Conservation (phyloP, 441 rosid genomes). For the Oxalis stricta region DNA sequence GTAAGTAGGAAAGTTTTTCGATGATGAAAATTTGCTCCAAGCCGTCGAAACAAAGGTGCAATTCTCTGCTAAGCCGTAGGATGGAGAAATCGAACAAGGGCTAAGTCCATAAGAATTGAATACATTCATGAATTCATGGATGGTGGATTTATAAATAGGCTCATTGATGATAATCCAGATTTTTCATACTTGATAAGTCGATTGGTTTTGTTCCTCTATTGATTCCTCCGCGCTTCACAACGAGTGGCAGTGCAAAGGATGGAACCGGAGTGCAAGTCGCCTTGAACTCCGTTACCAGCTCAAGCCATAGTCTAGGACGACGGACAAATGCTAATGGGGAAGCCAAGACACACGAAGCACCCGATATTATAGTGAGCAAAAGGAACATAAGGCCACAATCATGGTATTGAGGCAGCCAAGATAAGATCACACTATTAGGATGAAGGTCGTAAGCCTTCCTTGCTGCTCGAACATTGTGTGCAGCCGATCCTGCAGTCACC, state of each 20-base stretch:
- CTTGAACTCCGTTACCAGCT: slow-evolving; percentile 30
- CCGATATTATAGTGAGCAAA: slow-evolving; percentile 31
- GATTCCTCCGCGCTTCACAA: slow-evolving; percentile 35
- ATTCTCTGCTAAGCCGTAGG: slow-evolving; percentile 57
- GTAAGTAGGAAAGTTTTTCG: slow-evolving; percentile 21
- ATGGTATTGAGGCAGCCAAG: slow-evolving; percentile 64
- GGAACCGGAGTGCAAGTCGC: slow-evolving; percentile 59
- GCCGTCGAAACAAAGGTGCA: slow-evolving; percentile 57
- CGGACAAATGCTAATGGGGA: slow-evolving; percentile 25
- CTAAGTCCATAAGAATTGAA: slow-evolving; percentile 27
- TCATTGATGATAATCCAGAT: slow-evolving; percentile 46
- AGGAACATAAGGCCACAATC: slow-evolving; percentile 57
- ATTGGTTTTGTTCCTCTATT: slow-evolving; percentile 12
- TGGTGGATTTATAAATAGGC: slow-evolving; percentile 31
- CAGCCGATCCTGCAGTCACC: slow-evolving; percentile 48
- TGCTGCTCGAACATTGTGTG: slow-evolving; percentile 47
- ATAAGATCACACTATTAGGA: slow-evolving; percentile 33
- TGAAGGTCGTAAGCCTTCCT: slow-evolving; percentile 46
- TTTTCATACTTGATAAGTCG: slow-evolving; percentile 27
- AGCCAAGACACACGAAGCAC: slow-evolving; percentile 41
- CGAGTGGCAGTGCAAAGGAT: slow-evolving; percentile 44
- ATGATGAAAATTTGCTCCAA: slow-evolving; percentile 24
- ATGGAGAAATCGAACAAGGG: slow-evolving; percentile 43
- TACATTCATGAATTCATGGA: slow-evolving; percentile 28
- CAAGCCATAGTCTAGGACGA: slow-evolving; percentile 50